Evolutionary conservation across 2,329 filamentous ascomycete species (phyloP), one percentile per base, ranked within the genome.

Genomic region (Neoscytalidium dimidiatum): DNA sequence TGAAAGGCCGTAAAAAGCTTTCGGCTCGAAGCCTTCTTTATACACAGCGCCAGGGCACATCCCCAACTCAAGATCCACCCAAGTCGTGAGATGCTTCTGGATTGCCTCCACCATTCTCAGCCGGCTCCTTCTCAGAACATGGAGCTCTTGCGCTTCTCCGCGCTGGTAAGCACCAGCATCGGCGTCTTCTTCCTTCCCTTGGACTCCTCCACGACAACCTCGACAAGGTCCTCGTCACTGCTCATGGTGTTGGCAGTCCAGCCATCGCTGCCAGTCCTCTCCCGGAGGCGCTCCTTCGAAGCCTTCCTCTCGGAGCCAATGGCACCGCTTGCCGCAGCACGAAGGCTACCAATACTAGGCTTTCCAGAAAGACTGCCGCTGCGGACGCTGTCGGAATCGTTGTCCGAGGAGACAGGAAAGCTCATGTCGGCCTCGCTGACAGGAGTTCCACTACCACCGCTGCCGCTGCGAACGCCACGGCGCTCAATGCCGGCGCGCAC

Each of bases 401-500:
- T 92, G 73, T 94, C 92, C 41, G 87, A 86, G 13, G 79, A 77
- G 56, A 89, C 86, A 9, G 90, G 89, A 69, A 91, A 90, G 65
- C 88, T 82, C 71, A 85, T 84, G 62, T 88, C 86, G 67, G 85
- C 88, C 81, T 98, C 95, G 62, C 93, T 97, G 65, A 94, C 90
- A 13, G 95, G 94, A 73, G 92, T 96, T 81, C 92, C 92, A 78
- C 90, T 94, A 66, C 92, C 92, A 66, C 83, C 83, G 67, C 82
- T 82, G 76, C 88, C 90, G 68, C 87, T 84, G 68, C 90, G 91
- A 66, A 86, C 83, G 66, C 82, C 86, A 64, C 94, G 92, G 66
- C 95, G 91, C 74, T 93, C 92, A 68, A 95, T 86, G 17, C 94
- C 94, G 62, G 94, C 94, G 69, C 92, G 91, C 67, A 97, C 92